phyloP scores from a whole-genome alignment of 495 filamentous ascomycete species.

The Penicillium canariense region DNA sequence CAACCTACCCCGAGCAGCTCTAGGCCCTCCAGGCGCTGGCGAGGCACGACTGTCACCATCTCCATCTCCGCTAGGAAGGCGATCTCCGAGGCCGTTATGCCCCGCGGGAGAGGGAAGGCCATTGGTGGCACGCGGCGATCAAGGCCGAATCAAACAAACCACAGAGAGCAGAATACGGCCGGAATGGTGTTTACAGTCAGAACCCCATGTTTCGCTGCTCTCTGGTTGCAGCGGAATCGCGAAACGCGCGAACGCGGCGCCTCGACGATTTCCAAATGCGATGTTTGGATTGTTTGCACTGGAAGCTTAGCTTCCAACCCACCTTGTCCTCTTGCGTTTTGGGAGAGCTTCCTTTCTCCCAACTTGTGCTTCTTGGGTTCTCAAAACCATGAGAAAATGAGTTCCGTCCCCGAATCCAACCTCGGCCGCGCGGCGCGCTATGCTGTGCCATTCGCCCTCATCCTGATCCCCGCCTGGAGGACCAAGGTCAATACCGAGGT shows the following conservation, averaged over 20 bases:
- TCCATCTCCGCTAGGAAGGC: conserved; percentile 98
- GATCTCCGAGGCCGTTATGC: conserved; percentile 84
- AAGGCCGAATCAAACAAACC: background rate
- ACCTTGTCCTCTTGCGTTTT: conserved; percentile 1
- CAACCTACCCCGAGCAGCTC: conserved; percentile 77
- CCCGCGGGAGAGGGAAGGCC: conserved; percentile 79
- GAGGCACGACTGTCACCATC: conserved; percentile 85
- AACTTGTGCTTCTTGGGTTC: conserved; percentile 4
- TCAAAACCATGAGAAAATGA: conserved; percentile 33
- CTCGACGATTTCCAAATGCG: conserved; percentile 16
- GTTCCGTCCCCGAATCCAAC: conserved; percentile 32
- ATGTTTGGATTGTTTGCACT: conserved; percentile 40
- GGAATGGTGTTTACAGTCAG: background rate
- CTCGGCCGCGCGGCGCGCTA: conserved; percentile 44
- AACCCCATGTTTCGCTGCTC: conserved; percentile 4
- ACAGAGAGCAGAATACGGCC: background rate
- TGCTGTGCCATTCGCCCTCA: conserved; percentile 40
- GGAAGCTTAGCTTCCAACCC: conserved; percentile 8
- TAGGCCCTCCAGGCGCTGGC: conserved; percentile 83
- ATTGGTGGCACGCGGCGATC: conserved; percentile 43
- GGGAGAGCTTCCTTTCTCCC: background rate
- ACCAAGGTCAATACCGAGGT: conserved; percentile 45
- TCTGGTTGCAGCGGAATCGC: conserved; percentile 1
- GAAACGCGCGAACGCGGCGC: conserved; percentile 12
- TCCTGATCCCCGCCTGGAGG: conserved; percentile 42